Evolutionary conservation across 1,284 basidiomycete genomes (phyloP).

Genomic region (Farysia itapuensis): DNA sequence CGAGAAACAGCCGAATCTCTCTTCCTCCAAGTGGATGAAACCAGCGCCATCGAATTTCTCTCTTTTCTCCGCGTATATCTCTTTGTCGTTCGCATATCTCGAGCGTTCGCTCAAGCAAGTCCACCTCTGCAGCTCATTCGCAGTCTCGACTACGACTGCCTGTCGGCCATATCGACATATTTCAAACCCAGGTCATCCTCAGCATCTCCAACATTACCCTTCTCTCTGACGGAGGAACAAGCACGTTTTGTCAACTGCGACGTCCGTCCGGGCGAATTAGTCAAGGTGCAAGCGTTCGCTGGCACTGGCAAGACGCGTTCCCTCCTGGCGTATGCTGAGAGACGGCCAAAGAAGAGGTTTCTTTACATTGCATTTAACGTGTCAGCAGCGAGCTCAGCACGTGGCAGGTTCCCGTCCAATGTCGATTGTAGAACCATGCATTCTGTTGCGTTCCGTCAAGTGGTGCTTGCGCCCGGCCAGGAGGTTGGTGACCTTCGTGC

Average conservation of each 20-base stretch:
- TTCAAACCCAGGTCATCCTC: constrained; percentile 13
- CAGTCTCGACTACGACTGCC: constrained; percentile 42
- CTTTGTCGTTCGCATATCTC: constrained; percentile 37
- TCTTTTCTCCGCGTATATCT: constrained; percentile 46
- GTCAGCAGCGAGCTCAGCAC: constrained; percentile 42
- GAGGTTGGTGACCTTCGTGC: constrained; percentile 40
- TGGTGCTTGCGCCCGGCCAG: constrained; percentile 31
- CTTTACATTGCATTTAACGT: constrained; percentile 55
- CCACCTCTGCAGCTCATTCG: constrained; percentile 31
- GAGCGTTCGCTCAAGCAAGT: constrained; percentile 19
- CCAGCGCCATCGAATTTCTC: constrained; percentile 38
- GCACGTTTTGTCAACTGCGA: constrained; percentile 35
- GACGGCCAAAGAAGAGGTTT: constrained; percentile 38
- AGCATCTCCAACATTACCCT: no score
- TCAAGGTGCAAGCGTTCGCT: constrained; percentile 52
- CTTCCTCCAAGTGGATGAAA: constrained; percentile 31
- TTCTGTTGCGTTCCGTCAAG: constrained; percentile 43
- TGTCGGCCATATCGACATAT: constrained; percentile 25
- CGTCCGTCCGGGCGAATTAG: constrained; percentile 37
- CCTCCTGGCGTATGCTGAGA: constrained; percentile 42
- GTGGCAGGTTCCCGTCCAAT: constrained; percentile 38
- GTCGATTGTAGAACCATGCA: constrained; percentile 55
- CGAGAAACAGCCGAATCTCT: constrained; percentile 14
- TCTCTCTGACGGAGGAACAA: constrained; percentile 51
- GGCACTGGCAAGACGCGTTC: constrained; percentile 53